Conservation (phyloP, 2,329 filamentous ascomycete genomes). For the Ambrosiella cleistominuta region DNA sequence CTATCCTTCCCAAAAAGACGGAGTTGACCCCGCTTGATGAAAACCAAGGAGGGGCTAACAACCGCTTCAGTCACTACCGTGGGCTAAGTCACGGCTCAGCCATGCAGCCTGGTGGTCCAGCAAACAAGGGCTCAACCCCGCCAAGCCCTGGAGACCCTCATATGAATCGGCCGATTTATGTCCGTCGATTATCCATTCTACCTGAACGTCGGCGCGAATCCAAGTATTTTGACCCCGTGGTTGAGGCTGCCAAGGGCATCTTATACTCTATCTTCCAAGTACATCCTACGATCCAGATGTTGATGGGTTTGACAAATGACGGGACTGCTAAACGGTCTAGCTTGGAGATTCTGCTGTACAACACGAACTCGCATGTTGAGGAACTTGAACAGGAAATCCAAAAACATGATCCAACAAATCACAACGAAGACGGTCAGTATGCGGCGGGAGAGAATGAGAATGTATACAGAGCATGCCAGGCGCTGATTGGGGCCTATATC, state of each 20-base stretch:
- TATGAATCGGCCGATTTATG: constrained; percentile 42
- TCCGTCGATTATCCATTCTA: constrained; percentile 43
- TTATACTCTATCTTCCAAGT: constrained; percentile 51
- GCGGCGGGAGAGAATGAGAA: constrained; percentile 41
- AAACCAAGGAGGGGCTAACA: constrained; percentile 33
- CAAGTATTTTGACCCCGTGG: constrained; percentile 39
- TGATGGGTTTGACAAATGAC: constrained; percentile 44
- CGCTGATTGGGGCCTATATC: constrained; percentile 45
- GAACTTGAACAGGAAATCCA: constrained; percentile 48
- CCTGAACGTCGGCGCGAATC: constrained; percentile 47
- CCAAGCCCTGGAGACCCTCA: constrained; percentile 40
- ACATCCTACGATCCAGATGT: constrained; percentile 48
- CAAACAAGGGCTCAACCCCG: constrained; percentile 31
- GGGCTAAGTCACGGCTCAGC: constrained; percentile 52
- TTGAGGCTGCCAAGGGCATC: constrained; percentile 49
- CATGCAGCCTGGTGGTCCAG: constrained; percentile 35
- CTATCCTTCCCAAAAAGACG: constrained; percentile 42
- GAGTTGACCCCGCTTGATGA: constrained; percentile 48
- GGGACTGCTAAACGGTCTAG: constrained; percentile 43
- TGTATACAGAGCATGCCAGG: constrained; percentile 44
- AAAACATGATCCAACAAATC: constrained; percentile 34
- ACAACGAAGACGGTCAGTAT: constrained; percentile 18
- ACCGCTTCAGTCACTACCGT: constrained; percentile 49
- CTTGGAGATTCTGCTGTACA: constrained; percentile 50
- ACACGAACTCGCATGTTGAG: constrained; percentile 48